Base-by-base conservation (phyloP, 1,284 basidiomycete species). In the Cutaneotrichosporon sp. region DNA sequence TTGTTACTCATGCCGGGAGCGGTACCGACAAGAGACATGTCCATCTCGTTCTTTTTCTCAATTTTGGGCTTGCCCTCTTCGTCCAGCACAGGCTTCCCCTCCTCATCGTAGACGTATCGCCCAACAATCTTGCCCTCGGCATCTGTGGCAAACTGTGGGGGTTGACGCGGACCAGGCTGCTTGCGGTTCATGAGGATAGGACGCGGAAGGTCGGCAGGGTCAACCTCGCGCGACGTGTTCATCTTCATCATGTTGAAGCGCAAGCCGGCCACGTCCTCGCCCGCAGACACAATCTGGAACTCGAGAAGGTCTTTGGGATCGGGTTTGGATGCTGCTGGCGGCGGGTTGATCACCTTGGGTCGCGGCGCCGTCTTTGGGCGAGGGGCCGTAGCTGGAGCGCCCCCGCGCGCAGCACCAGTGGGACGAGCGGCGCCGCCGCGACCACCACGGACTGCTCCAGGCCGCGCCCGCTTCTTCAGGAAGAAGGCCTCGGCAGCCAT, bases 201-300 rank as follows among this genome's bases (percentile, higher is more conserved):
- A 9, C 17, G 39, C 0, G 64, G 58, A 8, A 73, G 62, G 9
- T 50, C 15, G 9, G 59, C 54, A 14, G 69, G 69, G 52, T 72
- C 68, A 35, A 67, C 57, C 13, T 66, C 65, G 10, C 58, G 56
- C 18, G 33, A 34, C 39, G 55, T 51, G 49, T 69, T 70, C 21
- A 73, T 22, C 46, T 65, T 61, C 68, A 72, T 71, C 10, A 73
- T 37, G 43, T 69, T 72, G 63, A 58, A 70, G 22, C 72, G 63
- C 38, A 62, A 52, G 0, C 60, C 62, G 2, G 48, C 36, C 43
- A 17, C n/a, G 43, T 46, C 49, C 8, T 53, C 49, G 17, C 49
- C 50, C 10, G 52, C 52, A 4, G 70, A 72, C 54, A 62, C 60
- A 36, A 73, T 70, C 55, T 68, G 68, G 55, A 72, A 63, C 49